Percentiles rank a stretch among this genome's conserved stretches.
These are phyloP conservation scores for Alternaria hordeiaustralica DNA, from an alignment of 2,329 filamentous ascomycete genomes.

Conservation along the genomic window DNA sequence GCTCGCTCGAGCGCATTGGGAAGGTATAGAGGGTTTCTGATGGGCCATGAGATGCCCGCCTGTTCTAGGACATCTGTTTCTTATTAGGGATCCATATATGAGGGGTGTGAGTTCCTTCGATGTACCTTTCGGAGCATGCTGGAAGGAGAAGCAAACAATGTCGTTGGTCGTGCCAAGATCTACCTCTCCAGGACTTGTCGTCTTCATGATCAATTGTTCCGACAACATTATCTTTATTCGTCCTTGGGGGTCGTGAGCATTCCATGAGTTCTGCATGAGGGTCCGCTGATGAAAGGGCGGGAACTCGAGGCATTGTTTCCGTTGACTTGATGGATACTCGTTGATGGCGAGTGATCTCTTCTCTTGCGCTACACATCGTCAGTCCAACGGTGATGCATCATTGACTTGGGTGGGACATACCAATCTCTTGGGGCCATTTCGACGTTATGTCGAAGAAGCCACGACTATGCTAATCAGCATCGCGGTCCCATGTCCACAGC, in stretches of 20 bases:
- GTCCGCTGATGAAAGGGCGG: slow-evolving; percentile 74
- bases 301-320: slow-evolving; percentile 65
- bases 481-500: slow-evolving; percentile 15
- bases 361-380: slow-evolving; percentile 28
- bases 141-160: slow-evolving; percentile 79
- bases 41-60: slow-evolving; percentile 81
- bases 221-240: slow-evolving; percentile 79
- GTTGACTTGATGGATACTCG: slow-evolving; percentile 63
- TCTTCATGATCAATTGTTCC: slow-evolving; percentile 65
- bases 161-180: slow-evolving; percentile 72
- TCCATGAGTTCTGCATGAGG: slow-evolving; percentile 74
- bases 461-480: slow-evolving; percentile 34
- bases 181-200: slow-evolving; percentile 21
- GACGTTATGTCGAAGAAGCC: slow-evolving; percentile 33
- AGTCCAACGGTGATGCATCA: background rate
- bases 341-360: slow-evolving; percentile 24
- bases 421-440: slow-evolving; percentile 43
- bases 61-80: slow-evolving; percentile 72
- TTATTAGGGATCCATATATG: slow-evolving; percentile 16
- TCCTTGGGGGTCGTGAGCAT: slow-evolving; percentile 71
- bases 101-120: background rate
- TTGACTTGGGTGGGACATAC: slow-evolving; percentile 14
- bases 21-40: slow-evolving; percentile 41
- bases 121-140: slow-evolving; percentile 79
- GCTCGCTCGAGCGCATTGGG: slow-evolving; percentile 13